Base-by-base conservation (phyloP, 2,329 filamentous ascomycete species). In the Diplodia corticola region DNA sequence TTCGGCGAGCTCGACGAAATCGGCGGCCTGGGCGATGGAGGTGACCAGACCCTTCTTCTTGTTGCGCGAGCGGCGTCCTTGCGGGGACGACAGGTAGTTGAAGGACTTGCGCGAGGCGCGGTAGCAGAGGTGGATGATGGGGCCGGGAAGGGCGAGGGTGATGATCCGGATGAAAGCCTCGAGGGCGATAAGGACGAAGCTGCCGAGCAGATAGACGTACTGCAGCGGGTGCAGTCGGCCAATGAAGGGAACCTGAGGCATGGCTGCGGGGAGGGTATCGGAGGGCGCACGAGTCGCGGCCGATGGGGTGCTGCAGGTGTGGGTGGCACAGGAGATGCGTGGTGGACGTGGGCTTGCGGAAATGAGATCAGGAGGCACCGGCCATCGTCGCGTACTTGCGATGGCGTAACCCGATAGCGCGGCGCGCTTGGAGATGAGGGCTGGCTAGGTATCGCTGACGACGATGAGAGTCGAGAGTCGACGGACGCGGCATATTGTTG, bases 1-100 rank as follows among this genome's bases (percentile, higher is more conserved):
- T 46, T 89, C 89, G 78, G 94, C 98, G n/a, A 99, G 86, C 74
- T 98, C 94, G 53, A 92, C 88, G 76, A 99, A 98, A 75, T 98
- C 95, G 68, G 91, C 87, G 4, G 94, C 92, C 74, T 95, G 89
- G 65, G 92, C 90, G 67, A 99, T 89, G 9, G 89, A 88, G n/a
- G 81, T 85, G 46, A 91, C 92, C 65, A 92, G 84, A 46, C 86
- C 87, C 88, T 90, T 90, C 73, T 88, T 90, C 73, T 85, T 87
- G 68, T 87, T 86, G 67, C 89, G 87, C 10, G 87, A 88, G 71
- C 85, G 86, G 71, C 88, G 89, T 48, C 88, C 86, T 68, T 89
- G 88, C 1, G 89, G 86, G 3, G 91, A 88, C 0, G 89, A 89
- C 54, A 95, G 85, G 63, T 85, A 81, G 73, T 97, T 93, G 81